Percentiles rank a stretch among this genome's conserved stretches.
phyloP scores from a whole-genome alignment of 805 yeast genomes.

The Helenozyma baotianmanensis region DNA sequence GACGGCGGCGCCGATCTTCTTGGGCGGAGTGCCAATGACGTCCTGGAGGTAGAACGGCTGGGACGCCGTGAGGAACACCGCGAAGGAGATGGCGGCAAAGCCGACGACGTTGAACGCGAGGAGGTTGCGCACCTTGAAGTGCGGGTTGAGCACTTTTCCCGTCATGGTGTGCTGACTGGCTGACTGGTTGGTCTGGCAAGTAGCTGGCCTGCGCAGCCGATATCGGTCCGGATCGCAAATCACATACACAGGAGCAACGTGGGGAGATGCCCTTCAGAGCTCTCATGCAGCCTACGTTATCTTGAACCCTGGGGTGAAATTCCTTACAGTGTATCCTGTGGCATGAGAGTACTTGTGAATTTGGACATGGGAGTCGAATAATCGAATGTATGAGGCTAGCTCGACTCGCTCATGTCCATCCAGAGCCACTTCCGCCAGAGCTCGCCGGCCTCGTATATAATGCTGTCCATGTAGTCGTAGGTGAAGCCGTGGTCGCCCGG shows the following conservation, averaged over 20 bases:
- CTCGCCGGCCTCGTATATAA: constrained; percentile 77
- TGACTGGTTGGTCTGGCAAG: too few relatives aligned
- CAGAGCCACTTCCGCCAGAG: constrained; percentile 81
- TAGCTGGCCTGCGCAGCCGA: too few relatives aligned
- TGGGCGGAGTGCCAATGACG: constrained; percentile 23
- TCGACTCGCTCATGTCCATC: constrained; percentile 37
- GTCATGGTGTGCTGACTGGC: background rate
- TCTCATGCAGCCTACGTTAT: too few relatives aligned
- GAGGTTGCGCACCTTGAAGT: constrained; percentile 19
- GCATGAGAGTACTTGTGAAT: too few relatives aligned
- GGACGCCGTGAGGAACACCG: constrained; percentile 35
- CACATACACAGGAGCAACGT: too few relatives aligned
- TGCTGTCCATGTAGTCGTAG: constrained; percentile 62
- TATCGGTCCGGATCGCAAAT: too few relatives aligned
- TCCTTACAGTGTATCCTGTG: too few relatives aligned
- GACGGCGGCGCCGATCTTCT: constrained; percentile 28
- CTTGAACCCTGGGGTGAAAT: too few relatives aligned
- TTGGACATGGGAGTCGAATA: too few relatives aligned
- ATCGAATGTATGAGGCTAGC: too few relatives aligned
- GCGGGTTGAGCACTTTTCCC: constrained; percentile 9
- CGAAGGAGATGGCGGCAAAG: constrained; percentile 34
- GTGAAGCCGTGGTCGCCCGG: constrained; percentile 8
- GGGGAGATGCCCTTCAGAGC: too few relatives aligned
- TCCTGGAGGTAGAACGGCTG: constrained; percentile 37
- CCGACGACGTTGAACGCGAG: constrained; percentile 33